Conservation (phyloP, 306 rosid species). For the Astragalus glycyphyllos region DNA sequence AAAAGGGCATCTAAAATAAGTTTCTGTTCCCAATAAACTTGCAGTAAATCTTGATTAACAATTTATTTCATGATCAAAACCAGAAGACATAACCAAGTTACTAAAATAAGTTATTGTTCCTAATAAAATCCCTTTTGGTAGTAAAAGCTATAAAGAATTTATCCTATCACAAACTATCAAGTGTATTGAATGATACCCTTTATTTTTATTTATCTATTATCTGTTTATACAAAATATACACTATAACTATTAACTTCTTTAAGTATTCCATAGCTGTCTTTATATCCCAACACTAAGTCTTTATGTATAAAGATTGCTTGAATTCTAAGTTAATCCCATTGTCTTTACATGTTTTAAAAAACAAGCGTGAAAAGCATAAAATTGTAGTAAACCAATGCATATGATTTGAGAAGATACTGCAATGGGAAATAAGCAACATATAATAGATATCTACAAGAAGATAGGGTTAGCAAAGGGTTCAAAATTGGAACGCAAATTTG, state of each 20-base stretch:
- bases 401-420: constrained; percentile 20
- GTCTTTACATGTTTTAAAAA: constrained; percentile 18
- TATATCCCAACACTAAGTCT: not conserved
- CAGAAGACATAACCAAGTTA: too few species aligned
- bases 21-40: too few species aligned
- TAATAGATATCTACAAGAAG: constrained; percentile 72
- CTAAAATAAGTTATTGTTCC: too few species aligned
- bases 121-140: too few species aligned
- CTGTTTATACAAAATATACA: not conserved
- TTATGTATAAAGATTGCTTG: not conserved
- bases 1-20: too few species aligned
- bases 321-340: constrained; percentile 2
- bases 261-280: not conserved
- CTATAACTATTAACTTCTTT: constrained; percentile 12
- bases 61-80: too few species aligned
- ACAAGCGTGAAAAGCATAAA: not conserved
- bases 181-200: not conserved
- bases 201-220: not conserved
- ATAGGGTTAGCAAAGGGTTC: constrained; percentile 31
- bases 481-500: not conserved
- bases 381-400: constrained; percentile 5
- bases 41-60: too few species aligned
- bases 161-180: too few species aligned
- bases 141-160: too few species aligned
- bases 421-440: constrained; percentile 19